phyloP scores from a whole-genome alignment of 2,329 filamentous ascomycete species.

The Didymella sp. region DNA sequence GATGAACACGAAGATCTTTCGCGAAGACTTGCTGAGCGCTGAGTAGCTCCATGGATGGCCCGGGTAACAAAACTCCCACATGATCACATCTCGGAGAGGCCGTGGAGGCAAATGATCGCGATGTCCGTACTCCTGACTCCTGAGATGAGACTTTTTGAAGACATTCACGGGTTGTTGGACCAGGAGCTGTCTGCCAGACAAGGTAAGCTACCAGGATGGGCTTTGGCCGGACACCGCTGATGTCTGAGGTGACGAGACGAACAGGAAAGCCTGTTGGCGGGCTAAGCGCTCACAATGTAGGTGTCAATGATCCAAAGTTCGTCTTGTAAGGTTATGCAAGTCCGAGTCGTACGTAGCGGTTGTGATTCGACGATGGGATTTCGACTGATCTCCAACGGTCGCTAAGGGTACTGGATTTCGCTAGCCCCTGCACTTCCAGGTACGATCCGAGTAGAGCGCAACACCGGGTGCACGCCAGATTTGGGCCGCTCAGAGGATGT shows the following conservation, averaged over 20 bases:
- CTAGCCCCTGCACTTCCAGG: conserved; percentile 11
- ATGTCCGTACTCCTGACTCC: background rate
- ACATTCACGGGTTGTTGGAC: background rate
- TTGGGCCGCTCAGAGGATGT: conserved; percentile 5
- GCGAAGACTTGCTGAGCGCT: conserved; percentile 8
- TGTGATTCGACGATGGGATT: conserved; percentile 2
- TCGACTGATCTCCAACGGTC: conserved; percentile 18
- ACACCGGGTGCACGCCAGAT: background rate
- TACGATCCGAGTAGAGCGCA: conserved; percentile 10
- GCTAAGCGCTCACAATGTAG: background rate
- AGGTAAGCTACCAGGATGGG: background rate
- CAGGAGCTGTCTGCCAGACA: background rate
- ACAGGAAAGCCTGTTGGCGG: background rate
- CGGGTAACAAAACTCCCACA: conserved; percentile 4
- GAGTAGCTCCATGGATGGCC: conserved; percentile 6
- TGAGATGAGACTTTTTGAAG: background rate
- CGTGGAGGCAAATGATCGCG: conserved; percentile 7
- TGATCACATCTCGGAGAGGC: conserved; percentile 13
- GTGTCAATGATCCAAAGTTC: background rate
- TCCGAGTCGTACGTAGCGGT: background rate
- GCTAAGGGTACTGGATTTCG: conserved; percentile 14
- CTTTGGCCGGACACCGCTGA: background rate
- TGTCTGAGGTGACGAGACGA: background rate
- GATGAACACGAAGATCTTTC: conserved; percentile 7
- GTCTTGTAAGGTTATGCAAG: background rate